These are phyloP conservation scores for Globisporangium camurandrum DNA, from an alignment of 352 stramenopile species.

Conservation along the genomic window DNA sequence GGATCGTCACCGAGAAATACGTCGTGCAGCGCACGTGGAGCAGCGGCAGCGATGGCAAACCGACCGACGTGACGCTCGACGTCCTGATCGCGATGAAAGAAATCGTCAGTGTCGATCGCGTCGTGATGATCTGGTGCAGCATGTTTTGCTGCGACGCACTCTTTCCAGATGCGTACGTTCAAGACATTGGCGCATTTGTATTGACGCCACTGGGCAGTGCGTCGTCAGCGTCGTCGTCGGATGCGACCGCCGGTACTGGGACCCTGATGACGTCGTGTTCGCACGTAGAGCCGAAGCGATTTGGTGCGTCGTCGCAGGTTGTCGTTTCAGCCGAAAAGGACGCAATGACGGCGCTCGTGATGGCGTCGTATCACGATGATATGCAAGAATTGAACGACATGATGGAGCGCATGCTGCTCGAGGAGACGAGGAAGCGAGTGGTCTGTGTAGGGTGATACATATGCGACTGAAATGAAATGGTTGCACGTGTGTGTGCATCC, in stretches of 20 bases:
- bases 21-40: not conserved
- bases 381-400: slow-evolving; percentile 35
- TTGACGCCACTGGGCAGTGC: not conserved
- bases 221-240: too few relatives aligned
- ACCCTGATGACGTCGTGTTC: not conserved
- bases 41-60: too few relatives aligned
- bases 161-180: slow-evolving; percentile 5
- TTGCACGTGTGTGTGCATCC: too few relatives aligned
- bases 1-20: slow-evolving; percentile 4
- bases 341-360: slow-evolving; percentile 44
- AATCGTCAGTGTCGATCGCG: not conserved
- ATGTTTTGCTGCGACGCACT: slow-evolving; percentile 7
- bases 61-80: not conserved
- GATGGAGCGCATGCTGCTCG: slow-evolving; percentile 43
- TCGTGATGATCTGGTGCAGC: slow-evolving; percentile 5
- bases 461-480: too few relatives aligned
- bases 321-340: slow-evolving; percentile 19
- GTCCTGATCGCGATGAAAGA: slow-evolving; percentile 4
- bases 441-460: not conserved
- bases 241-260: too few relatives aligned
- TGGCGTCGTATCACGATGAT: slow-evolving; percentile 46
- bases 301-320: not conserved
- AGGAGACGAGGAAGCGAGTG: slow-evolving; percentile 15
- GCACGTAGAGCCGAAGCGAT: slow-evolving; percentile 5
- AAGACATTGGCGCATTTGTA: slow-evolving; percentile 4